Evolutionary conservation across 2,329 filamentous ascomycete genomes (phyloP), one percentile per base, ranked within the genome.

Genomic region (Penicillium sp.): DNA sequence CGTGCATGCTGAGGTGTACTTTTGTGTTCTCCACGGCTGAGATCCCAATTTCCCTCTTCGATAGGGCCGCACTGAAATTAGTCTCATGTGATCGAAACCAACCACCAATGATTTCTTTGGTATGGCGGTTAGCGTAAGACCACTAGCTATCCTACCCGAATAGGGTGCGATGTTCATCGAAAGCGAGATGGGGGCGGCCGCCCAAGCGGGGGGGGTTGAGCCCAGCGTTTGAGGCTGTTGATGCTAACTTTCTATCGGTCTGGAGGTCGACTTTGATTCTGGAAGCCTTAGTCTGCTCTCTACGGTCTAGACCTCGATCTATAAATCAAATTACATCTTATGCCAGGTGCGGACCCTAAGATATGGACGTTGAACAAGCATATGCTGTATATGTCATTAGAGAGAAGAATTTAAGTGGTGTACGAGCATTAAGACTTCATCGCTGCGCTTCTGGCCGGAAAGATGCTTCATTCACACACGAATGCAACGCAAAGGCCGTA

Each of bases 361-460:
- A 9, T 10, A 21, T 39, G 36, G 6, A 16, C 6, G 7, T 9
- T 16, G 18, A 21, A 21, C 18, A 3, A 10, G 16, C 16, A 38
- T 21, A 10, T 23, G 36, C 24, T 7, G 38, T 31, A 41, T 53
- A 49, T 53, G 42, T 57, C 45, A 55, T 57, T 49, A 57, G 36
- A 44, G 24, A 49, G 28, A 41, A n/a, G 16, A 26, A 28, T 43
- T 43, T n/a, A 47, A 49, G 33, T 23, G 46, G 49, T 52, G 53
- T 49, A 49, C 45, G 23, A 45, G 31, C 16, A 39, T 24, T 15
- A 42, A 33, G 28, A 49, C 21, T 36, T 34, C 33, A 45, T 43
- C 31, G 49, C 18, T 4, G 36, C 18, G 2, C 36, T 21, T 39
- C 36, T 10, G 16, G 5, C 9, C 36, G 4, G 16, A 21, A 21